phyloP scores from a whole-genome alignment of 768 basidiomycete species.

The Thelephora aurantiotincta region DNA sequence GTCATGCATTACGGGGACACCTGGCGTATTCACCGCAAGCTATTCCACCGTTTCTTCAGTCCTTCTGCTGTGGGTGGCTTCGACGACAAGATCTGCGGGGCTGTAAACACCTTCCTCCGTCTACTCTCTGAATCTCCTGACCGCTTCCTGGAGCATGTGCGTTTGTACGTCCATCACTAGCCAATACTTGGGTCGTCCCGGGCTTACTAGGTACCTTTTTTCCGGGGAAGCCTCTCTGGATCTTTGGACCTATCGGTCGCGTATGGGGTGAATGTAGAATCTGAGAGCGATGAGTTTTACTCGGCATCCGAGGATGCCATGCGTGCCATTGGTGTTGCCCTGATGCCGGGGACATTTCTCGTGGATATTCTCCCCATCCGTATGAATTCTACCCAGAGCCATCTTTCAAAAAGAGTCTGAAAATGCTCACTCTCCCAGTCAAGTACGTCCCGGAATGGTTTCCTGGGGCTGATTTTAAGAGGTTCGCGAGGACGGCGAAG shows the following conservation, averaged over 20 bases:
- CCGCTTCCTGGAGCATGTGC: neutral
- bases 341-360: neutral
- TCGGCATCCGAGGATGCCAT: too few relatives aligned
- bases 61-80: neutral
- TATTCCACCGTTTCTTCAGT: too few relatives aligned
- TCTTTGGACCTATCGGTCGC: too few relatives aligned
- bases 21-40: too few relatives aligned
- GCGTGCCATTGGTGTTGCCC: neutral
- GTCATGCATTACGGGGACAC: neutral
- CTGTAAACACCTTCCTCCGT: neutral
- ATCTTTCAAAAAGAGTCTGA: neutral
- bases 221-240: too few relatives aligned
- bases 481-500: conserved; percentile 2
- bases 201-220: neutral
- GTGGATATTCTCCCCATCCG: conserved; percentile 1
- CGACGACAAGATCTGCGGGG: too few relatives aligned
- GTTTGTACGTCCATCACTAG: too few relatives aligned
- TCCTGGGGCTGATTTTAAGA: conserved; percentile 10
- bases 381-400: neutral
- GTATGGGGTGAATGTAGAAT: too few relatives aligned
- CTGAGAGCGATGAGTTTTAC: neutral
- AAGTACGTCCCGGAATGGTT: conserved; percentile 10
- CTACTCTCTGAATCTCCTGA: neutral
- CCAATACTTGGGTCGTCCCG: neutral
- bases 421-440: conserved; percentile 1